Evolutionary conservation across 108 stramenopile species (phyloP).

Genomic region (Skeletonema potamos): DNA sequence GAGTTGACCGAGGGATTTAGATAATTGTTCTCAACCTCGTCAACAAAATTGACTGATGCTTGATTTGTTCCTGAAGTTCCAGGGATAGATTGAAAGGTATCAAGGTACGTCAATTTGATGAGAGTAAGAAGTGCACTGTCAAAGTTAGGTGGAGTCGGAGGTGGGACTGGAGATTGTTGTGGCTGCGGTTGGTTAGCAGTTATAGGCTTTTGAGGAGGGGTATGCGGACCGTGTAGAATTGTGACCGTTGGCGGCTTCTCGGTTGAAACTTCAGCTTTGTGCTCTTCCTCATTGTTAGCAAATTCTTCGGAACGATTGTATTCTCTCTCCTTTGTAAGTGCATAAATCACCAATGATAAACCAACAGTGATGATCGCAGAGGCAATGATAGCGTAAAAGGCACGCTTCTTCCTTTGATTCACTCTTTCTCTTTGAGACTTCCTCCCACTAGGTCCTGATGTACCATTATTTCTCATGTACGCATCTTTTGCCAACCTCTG

Average conservation of each 20-base stretch:
- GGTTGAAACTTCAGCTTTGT: slow-evolving; percentile 2
- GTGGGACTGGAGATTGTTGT: neutral
- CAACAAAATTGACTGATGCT: neutral
- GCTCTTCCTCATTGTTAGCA: slow-evolving; percentile 6
- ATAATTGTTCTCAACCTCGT: neutral
- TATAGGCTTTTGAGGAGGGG: neutral
- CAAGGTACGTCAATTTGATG: slow-evolving; percentile 5
- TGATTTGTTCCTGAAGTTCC: slow-evolving; percentile 12
- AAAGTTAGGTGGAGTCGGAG: neutral
- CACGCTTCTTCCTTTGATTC: slow-evolving; percentile 1
- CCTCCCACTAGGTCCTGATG: neutral
- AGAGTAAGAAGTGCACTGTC: slow-evolving; percentile 16
- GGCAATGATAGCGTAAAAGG: slow-evolving; percentile 7
- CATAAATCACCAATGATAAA: slow-evolving; percentile 5
- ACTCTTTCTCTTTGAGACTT: slow-evolving; percentile 1
- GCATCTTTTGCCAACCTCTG: neutral
- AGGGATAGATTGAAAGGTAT: slow-evolving; percentile 8
- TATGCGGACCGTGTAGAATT: neutral
- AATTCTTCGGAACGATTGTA: neutral
- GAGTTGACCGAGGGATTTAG: neutral
- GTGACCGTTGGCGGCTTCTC: neutral
- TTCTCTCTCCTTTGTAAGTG: slow-evolving; percentile 8
- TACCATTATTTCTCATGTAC: neutral
- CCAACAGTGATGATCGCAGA: slow-evolving; percentile 4
- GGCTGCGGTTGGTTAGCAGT: neutral